Percentiles rank a stretch among this genome's conserved stretches.
Evolutionary conservation across 371 early-diverging fungal species (phyloP).

Genomic region (Syncephalastrum contaminatum): DNA sequence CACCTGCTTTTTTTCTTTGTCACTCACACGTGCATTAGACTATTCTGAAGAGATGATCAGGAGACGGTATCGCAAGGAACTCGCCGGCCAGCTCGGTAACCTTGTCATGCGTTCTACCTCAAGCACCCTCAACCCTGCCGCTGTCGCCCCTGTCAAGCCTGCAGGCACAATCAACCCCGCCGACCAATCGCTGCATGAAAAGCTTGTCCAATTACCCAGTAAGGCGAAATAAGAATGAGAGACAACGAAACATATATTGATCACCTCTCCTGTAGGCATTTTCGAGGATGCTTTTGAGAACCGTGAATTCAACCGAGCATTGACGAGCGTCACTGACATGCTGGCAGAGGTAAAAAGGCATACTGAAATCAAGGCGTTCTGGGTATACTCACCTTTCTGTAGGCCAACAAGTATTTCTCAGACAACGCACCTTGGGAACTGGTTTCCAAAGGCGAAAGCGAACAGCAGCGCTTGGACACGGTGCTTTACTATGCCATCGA

Average conservation of each 20-base stretch:
- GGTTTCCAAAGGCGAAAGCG: constrained; percentile 32
- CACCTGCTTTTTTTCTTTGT: constrained; percentile 11
- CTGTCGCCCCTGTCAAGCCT: constrained; percentile 39
- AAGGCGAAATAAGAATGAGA: constrained; percentile 9
- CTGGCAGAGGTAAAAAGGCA: constrained; percentile 47
- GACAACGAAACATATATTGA: not conserved
- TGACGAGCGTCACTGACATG: constrained; percentile 54
- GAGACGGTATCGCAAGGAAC: constrained; percentile 73
- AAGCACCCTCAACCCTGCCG: constrained; percentile 54
- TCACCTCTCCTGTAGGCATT: constrained; percentile 13
- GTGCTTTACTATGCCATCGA: constrained; percentile 78
- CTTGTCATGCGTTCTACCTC: constrained; percentile 70
- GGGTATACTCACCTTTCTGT: constrained; percentile 1
- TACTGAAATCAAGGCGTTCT: not conserved
- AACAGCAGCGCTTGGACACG: constrained; percentile 46
- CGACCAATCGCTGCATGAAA: constrained; percentile 38
- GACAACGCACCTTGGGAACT: constrained; percentile 83
- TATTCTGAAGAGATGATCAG: constrained; percentile 68
- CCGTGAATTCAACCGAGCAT: constrained; percentile 52
- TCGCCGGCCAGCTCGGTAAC: constrained; percentile 89
- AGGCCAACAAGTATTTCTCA: constrained; percentile 77
- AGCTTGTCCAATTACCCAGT: constrained; percentile 46
- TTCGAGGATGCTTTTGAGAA: constrained; percentile 41
- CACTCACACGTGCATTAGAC: constrained; percentile 39
- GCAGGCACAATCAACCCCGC: constrained; percentile 20